A percentile compares a stretch with the other conserved stretches of the same genome.
phyloP scores from a whole-genome alignment of 1,284 basidiomycete genomes.

The Rhodotorula sp. region DNA sequence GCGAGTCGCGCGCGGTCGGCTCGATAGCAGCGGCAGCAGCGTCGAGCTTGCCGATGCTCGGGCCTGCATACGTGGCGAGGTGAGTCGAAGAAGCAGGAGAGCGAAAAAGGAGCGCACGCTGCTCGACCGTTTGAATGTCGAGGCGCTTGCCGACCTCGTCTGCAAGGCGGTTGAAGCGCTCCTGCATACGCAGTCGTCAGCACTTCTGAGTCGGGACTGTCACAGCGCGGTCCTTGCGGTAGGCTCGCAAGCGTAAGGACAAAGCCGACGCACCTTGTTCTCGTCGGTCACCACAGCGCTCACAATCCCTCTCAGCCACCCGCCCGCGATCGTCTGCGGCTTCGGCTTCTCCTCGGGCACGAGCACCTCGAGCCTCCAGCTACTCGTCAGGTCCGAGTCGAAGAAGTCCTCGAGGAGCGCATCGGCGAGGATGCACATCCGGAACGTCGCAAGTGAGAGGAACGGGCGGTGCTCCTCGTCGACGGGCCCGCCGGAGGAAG shows the following conservation, averaged over 20 bases:
- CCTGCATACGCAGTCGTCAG: neutral
- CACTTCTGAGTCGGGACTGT: no score
- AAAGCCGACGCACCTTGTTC: constrained; percentile 68
- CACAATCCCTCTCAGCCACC: constrained; percentile 62
- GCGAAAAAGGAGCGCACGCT: constrained; percentile 19
- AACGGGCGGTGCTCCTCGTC: constrained; percentile 45
- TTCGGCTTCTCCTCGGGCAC: constrained; percentile 58
- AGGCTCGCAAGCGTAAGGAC: constrained; percentile 36
- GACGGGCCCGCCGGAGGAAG: neutral
- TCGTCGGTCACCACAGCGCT: constrained; percentile 82
- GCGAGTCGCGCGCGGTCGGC: constrained; percentile 80
- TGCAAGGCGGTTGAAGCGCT: constrained; percentile 60
- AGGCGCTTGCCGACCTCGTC: constrained; percentile 92
- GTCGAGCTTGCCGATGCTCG: constrained; percentile 81
- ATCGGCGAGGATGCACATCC: constrained; percentile 95
- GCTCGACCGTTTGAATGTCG: constrained; percentile 59
- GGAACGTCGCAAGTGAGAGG: constrained; percentile 66
- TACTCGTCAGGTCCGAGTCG: constrained; percentile 79
- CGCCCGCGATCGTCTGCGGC: constrained; percentile 53
- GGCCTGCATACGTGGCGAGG: constrained; percentile 52
- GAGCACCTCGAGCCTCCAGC: constrained; percentile 77
- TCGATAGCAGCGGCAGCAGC: constrained; percentile 66
- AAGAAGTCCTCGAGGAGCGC: constrained; percentile 94
- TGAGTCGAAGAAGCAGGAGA: neutral
- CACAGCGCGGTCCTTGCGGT: no score